Conservation (phyloP, 345 rosid genomes). For the Arabidopsis suecica region DNA sequence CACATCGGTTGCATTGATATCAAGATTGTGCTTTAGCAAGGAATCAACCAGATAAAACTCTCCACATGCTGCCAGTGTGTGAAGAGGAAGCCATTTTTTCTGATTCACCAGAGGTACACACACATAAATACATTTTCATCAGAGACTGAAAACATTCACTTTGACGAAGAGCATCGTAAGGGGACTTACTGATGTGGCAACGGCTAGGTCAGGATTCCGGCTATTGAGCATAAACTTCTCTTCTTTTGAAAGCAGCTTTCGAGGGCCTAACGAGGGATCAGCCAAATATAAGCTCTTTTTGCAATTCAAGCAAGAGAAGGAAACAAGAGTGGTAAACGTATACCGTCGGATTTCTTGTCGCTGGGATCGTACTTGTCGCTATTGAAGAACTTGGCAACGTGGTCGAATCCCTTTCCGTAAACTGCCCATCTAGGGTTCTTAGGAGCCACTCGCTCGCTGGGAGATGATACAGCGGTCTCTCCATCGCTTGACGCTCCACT, state of each 20-base stretch:
- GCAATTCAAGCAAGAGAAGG: background rate
- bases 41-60: constrained; percentile 78
- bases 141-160: constrained; percentile 1
- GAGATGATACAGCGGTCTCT: constrained; percentile 27
- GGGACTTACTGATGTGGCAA: constrained; percentile 79
- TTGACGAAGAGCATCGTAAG: background rate
- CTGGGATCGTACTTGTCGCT: constrained; percentile 64
- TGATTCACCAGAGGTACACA: constrained; percentile 25
- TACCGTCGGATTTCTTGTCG: constrained; percentile 65
- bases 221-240: constrained; percentile 78
- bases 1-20: constrained; percentile 78
- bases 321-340: constrained; percentile 18
- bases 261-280: constrained; percentile 48
- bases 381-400: constrained; percentile 68
- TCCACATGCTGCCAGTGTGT: constrained; percentile 89
- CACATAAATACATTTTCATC: background rate
- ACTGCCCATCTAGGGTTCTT: constrained; percentile 95
- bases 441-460: constrained; percentile 63
- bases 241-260: constrained; percentile 77
- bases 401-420: constrained; percentile 86
- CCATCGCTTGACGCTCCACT: constrained; percentile 14
- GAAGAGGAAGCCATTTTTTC: constrained; percentile 86
- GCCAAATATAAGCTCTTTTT: constrained; percentile 12
- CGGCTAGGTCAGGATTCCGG: constrained; percentile 69
- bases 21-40: constrained; percentile 78